Evolutionary conservation across 1,139 yeast species (phyloP), one percentile per base, ranked within the genome.

Genomic region (Kazachstania sp.): DNA sequence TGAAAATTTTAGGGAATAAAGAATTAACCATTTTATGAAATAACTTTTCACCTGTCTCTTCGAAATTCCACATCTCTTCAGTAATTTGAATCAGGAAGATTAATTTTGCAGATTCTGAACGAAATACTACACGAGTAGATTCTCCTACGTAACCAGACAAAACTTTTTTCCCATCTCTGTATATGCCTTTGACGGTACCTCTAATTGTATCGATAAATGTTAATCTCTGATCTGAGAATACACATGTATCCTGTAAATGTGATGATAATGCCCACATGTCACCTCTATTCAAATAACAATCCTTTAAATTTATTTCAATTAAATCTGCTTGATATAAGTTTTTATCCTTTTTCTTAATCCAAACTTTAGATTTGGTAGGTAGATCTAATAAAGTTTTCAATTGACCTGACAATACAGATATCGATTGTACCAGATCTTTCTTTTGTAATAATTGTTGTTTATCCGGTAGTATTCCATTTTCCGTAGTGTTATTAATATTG

Each of bases 51-150:
- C 98, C 98, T 56, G 84, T 85, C 60, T 90, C 97, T 66, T 92
- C 97, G 65, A 94, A 94, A 62, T 90, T 88, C 95, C 97, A 94
- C 97, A 92, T 94, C 60, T 94, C 99, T 38, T 84, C 75, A 1
- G 97, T 86, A 54, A 90, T 78, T 63, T 94, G 98, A 45, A 94
- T 80, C 51, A 94, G 72, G 44, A 90, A 86, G 12, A 88, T 77
- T 50, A 90, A 69, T 49, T 86, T 78, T 1, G 97, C 95, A 41
- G 95, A 83, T 58, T 92, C 97, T 1, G 96, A 86, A 45, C 98
- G 73, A 61, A 85, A 92, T 0, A 88, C 86, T 18, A 92, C 70
- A 54, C 83, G 83, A 4, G 98, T 90, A 32, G 78, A 73, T 15
- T 78, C 78, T 2, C 90, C 85, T 43, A 92, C 72, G 58, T 81